These are phyloP conservation scores for Colletotrichum phormii DNA, from an alignment of 2,329 filamentous ascomycete genomes.

Conservation along the genomic window DNA sequence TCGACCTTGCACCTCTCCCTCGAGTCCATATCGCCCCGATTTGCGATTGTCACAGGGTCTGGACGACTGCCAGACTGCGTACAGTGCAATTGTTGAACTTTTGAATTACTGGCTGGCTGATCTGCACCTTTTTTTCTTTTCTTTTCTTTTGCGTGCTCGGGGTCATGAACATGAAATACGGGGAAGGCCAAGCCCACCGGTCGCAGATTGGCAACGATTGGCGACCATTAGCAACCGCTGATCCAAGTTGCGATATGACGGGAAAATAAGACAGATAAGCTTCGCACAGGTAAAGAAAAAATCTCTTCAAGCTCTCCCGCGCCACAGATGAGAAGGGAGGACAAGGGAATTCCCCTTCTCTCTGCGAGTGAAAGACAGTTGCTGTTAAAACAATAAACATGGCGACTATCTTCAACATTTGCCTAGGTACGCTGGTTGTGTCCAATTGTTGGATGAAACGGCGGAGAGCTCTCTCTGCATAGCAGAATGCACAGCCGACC, in stretches of 20 bases:
- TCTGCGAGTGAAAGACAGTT: background rate
- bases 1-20: background rate
- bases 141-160: background rate
- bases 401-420: background rate
- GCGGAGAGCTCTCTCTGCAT: background rate
- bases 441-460: background rate
- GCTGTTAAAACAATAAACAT: background rate
- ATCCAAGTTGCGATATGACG: background rate
- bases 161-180: background rate
- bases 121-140: background rate
- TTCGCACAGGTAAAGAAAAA: background rate
- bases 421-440: background rate
- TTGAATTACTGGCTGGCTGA: background rate
- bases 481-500: background rate
- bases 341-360: background rate
- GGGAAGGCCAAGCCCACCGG: conserved; percentile 11
- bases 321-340: background rate
- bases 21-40: background rate
- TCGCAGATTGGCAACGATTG: conserved; percentile 18
- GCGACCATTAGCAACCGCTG: conserved; percentile 16
- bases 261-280: conserved; percentile 15
- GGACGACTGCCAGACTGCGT: background rate
- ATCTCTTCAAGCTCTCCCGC: background rate
- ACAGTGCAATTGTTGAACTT: background rate
- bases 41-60: background rate